These are phyloP conservation scores for Fusarium xylarioides DNA, from an alignment of 2,329 filamentous ascomycete species.

Conservation along the genomic window DNA sequence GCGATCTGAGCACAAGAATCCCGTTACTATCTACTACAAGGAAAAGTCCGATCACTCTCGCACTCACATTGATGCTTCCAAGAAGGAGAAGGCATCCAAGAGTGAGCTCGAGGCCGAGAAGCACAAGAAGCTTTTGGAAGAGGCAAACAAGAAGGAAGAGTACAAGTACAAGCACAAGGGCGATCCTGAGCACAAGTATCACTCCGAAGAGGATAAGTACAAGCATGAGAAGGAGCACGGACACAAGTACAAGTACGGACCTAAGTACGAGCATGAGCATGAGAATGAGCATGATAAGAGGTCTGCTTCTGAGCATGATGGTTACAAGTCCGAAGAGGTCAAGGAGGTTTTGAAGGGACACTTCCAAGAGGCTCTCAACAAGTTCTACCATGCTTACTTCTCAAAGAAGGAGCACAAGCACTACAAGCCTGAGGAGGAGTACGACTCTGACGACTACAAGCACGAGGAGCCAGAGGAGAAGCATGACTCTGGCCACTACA, in stretches of 20 bases:
- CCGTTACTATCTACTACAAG: neutral
- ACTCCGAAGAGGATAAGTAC: neutral
- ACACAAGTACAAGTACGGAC: neutral
- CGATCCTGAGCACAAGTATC: neutral
- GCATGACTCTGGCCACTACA: neutral
- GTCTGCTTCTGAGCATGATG: neutral
- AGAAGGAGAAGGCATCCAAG: neutral
- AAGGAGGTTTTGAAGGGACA: neutral
- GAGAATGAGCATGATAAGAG: neutral
- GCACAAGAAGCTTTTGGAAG: neutral
- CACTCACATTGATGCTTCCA: neutral
- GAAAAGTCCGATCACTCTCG: neutral
- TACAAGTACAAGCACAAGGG: constrained; percentile 1
- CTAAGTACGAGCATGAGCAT: neutral
- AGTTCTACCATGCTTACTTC: neutral
- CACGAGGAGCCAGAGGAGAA: neutral
- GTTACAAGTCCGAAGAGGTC: neutral
- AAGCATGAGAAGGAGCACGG: neutral
- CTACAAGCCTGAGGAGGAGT: neutral
- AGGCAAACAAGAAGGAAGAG: neutral
- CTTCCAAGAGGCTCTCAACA: neutral
- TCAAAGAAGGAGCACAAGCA: neutral
- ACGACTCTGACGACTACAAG: neutral
- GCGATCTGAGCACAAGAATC: neutral
- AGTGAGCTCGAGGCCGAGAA: neutral